phyloP scores from a whole-genome alignment of 2,329 filamentous ascomycete genomes.

The Colletotrichum chlorophyti region DNA sequence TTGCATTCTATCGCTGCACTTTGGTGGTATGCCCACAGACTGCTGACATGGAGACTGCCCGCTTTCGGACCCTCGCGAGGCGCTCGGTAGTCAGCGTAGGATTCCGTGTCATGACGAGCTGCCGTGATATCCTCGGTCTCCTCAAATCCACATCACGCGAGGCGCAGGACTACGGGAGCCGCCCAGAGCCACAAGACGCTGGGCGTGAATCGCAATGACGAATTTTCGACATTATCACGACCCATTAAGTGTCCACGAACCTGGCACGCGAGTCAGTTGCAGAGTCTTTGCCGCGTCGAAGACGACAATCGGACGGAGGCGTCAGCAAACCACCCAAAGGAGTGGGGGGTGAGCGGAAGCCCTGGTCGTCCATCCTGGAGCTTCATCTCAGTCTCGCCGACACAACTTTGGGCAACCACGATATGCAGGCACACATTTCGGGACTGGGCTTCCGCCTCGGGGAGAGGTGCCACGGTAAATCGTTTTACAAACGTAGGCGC shows the following conservation, averaged over 20 bases:
- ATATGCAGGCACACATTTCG: background rate
- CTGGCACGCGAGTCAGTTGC: slow-evolving; percentile 20
- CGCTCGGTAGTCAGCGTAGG: slow-evolving; percentile 8
- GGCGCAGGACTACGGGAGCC: slow-evolving; percentile 3
- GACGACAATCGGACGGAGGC: slow-evolving; percentile 2
- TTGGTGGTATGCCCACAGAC: no score
- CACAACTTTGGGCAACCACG: background rate
- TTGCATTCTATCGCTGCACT: no score
- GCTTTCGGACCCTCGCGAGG: background rate
- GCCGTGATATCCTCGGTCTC: background rate
- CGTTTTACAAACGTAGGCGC: background rate
- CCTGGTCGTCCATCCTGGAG: slow-evolving; percentile 5
- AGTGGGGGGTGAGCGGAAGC: background rate
- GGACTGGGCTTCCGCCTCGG: slow-evolving; percentile 1
- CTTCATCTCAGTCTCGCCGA: slow-evolving; percentile 17
- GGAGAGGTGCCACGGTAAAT: no score
- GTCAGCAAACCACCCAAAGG: background rate
- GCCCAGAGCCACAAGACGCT: background rate
- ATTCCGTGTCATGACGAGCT: slow-evolving; percentile 15
- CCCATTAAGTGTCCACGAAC: slow-evolving; percentile 13
- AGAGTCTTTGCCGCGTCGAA: slow-evolving; percentile 15
- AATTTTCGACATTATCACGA: slow-evolving; percentile 2
- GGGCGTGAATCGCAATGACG: slow-evolving; percentile 11
- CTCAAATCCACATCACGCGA: background rate
- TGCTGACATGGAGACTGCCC: background rate